Conservation (phyloP, 2,329 filamentous ascomycete species). For the Fusarium buharicum region DNA sequence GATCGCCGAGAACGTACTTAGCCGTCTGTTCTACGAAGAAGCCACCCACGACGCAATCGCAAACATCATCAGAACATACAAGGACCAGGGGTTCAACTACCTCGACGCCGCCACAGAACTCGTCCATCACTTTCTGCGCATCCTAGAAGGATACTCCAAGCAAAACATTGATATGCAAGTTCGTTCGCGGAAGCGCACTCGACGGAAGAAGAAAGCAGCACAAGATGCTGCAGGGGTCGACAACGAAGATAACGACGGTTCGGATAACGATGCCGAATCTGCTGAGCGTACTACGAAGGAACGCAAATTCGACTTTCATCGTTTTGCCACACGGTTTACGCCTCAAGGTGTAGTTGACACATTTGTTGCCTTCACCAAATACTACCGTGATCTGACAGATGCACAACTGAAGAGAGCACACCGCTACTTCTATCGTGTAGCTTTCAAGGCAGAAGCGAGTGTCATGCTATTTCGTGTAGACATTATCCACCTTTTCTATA, state of each 20-base stretch:
- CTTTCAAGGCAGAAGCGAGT: conserved; percentile 93
- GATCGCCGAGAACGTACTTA: conserved; percentile 96
- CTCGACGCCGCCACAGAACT: conserved; percentile 92
- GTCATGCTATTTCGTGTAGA: conserved; percentile 91
- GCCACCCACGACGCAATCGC: conserved; percentile 89
- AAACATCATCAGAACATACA: conserved; percentile 84
- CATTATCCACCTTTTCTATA: conserved; percentile 87
- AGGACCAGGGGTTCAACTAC: conserved; percentile 93
- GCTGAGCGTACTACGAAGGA: conserved; percentile 80
- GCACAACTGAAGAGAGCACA: conserved; percentile 90
- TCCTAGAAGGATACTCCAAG: conserved; percentile 93
- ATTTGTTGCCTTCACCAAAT: conserved; percentile 81
- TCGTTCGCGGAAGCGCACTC: conserved; percentile 78
- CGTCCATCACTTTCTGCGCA: conserved; percentile 88
- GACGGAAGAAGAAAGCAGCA: conserved; percentile 76
- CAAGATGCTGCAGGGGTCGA: conserved; percentile 54
- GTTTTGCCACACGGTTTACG: conserved; percentile 83
- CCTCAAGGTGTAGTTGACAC: conserved; percentile 89
- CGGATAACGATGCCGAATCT: conserved; percentile 75
- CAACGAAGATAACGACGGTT: conserved; percentile 73
- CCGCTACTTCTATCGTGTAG: conserved; percentile 91
- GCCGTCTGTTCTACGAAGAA: conserved; percentile 98
- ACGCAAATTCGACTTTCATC: conserved; percentile 91
- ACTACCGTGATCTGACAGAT: conserved; percentile 81
- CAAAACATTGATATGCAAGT: conserved; percentile 95